Evolutionary conservation across 768 basidiomycete genomes (phyloP).

Genomic region (Suillus occidentalis): DNA sequence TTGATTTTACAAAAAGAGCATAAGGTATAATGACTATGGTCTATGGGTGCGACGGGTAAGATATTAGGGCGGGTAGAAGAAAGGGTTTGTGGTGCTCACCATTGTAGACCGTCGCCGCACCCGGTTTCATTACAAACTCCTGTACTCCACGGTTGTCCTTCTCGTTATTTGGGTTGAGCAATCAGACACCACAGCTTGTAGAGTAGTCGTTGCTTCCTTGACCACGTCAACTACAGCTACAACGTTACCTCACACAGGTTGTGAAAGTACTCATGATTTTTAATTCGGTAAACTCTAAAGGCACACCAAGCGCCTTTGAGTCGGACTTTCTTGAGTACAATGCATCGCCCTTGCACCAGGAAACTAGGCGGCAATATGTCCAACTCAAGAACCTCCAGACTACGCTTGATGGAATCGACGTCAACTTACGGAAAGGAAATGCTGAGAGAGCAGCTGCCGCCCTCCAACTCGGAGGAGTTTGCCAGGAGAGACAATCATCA

Average conservation of each 20-base stretch:
- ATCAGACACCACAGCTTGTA: slow-evolving; percentile 25
- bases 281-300: slow-evolving; percentile 26
- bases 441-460: slow-evolving; percentile 16
- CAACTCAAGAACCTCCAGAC: slow-evolving; percentile 12
- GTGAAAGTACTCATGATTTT: background rate
- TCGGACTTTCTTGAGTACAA: slow-evolving; percentile 13
- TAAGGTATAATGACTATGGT: background rate
- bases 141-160: slow-evolving; percentile 3
- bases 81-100: slow-evolving; percentile 13
- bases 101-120: slow-evolving; percentile 20
- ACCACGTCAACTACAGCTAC: background rate
- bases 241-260: background rate
- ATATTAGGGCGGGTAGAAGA: background rate
- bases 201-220: slow-evolving; percentile 22
- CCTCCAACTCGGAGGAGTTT: slow-evolving; percentile 20
- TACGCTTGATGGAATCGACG: background rate
- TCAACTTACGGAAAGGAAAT: slow-evolving; percentile 22
- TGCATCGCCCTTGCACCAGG: slow-evolving; percentile 15
- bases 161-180: slow-evolving; percentile 10
- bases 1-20: background rate
- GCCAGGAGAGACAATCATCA: slow-evolving; percentile 17
- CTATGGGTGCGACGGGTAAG: background rate
- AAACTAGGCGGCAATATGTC: slow-evolving; percentile 21
- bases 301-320: slow-evolving; percentile 15
- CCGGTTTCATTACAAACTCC: slow-evolving; percentile 22